Conservation (phyloP, 768 basidiomycete species). For the Hericium rajendrae region DNA sequence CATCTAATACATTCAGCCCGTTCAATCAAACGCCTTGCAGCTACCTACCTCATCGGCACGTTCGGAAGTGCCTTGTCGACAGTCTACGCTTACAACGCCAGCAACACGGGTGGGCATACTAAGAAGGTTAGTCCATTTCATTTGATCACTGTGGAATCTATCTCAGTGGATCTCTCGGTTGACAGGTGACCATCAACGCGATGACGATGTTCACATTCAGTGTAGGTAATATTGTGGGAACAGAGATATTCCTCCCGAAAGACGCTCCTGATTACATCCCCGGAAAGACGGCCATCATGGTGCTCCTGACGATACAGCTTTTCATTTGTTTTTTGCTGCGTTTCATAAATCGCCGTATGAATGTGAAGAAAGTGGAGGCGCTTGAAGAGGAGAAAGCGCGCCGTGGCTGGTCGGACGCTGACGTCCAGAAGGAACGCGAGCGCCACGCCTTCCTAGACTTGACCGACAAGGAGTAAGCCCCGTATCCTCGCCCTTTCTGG, state of each 20-base stretch:
- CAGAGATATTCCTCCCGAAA: slow-evolving; percentile 52
- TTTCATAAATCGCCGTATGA: slow-evolving; percentile 45
- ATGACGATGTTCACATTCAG: slow-evolving; percentile 47
- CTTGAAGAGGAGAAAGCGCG: slow-evolving; percentile 36
- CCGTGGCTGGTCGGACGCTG: slow-evolving; percentile 47
- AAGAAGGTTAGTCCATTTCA: slow-evolving; percentile 36
- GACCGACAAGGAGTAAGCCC: slow-evolving; percentile 51
- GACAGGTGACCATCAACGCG: slow-evolving; percentile 46
- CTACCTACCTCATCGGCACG: slow-evolving; percentile 39
- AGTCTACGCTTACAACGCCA: slow-evolving; percentile 56
- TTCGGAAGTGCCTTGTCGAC: slow-evolving; percentile 52
- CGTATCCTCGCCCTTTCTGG: not conserved
- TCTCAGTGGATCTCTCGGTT: not conserved
- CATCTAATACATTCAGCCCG: not conserved
- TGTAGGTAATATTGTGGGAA: slow-evolving; percentile 53
- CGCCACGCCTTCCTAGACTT: slow-evolving; percentile 53
- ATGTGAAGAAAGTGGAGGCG: slow-evolving; percentile 32
- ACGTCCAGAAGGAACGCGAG: slow-evolving; percentile 49
- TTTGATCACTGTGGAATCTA: not conserved
- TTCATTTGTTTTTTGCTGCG: slow-evolving; percentile 38
- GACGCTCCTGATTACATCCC: slow-evolving; percentile 56
- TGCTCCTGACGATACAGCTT: slow-evolving; percentile 45
- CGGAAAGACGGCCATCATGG: slow-evolving; percentile 57
- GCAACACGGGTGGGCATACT: slow-evolving; percentile 54
- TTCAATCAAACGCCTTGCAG: slow-evolving; percentile 18